Percentiles rank a stretch among this genome's conserved stretches.
Evolutionary conservation across 148 eudicot species (phyloP).

Genomic region (Simmondsia chinensis): DNA sequence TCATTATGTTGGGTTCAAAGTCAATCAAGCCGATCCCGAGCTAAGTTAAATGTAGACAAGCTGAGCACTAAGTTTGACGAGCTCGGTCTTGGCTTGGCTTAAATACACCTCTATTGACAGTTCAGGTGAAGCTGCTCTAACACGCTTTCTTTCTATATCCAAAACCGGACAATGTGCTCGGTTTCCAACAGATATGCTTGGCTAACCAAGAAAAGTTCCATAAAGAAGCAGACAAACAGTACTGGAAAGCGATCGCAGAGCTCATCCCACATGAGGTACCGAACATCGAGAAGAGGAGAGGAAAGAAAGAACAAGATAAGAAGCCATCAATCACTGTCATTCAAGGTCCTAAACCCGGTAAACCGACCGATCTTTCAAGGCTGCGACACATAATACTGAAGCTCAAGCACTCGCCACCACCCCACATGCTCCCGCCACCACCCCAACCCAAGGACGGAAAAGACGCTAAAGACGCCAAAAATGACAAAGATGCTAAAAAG

Average conservation of each 20-base stretch:
- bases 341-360: conserved; percentile 97
- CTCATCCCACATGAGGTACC: conserved; percentile 86
- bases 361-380: conserved; percentile 92
- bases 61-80: too few relatives aligned
- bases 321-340: conserved; percentile 67
- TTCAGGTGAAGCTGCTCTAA: too few relatives aligned
- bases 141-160: too few relatives aligned
- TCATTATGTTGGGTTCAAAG: too few relatives aligned
- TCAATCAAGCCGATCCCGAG: too few relatives aligned
- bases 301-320: conserved; percentile 87
- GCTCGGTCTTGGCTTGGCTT: too few relatives aligned
- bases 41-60: too few relatives aligned
- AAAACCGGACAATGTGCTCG: too few relatives aligned
- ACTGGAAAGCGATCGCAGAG: conserved; percentile 91
- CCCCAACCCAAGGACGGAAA: conserved; percentile 62
- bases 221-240: conserved; percentile 74
- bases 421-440: conserved; percentile 92
- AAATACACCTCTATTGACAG: too few relatives aligned
- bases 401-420: conserved; percentile 87
- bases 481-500: conserved; percentile 21
- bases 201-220: conserved; percentile 85
- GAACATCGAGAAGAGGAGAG: conserved; percentile 73
- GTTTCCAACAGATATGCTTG: conserved; percentile 53
- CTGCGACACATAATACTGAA: conserved; percentile 74
- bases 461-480: conserved; percentile 27